Evolutionary conservation across 768 basidiomycete species (phyloP), one percentile per base, ranked within the genome.

Genomic region (Rhizopogon sp.): DNA sequence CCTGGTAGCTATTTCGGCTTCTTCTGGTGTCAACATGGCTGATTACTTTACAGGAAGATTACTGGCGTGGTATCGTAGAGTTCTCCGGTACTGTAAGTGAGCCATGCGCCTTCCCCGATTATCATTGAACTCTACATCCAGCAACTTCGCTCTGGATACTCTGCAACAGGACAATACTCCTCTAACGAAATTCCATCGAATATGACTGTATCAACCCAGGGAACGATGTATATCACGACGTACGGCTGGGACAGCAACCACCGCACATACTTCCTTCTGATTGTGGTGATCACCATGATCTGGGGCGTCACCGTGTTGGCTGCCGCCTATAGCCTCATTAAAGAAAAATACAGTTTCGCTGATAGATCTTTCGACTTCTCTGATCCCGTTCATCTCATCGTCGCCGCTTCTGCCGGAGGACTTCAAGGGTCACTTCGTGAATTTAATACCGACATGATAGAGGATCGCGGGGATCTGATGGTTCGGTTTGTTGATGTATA

Each of bases 41-140:
- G 14, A 39, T 14, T 14, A 14, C 5, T 39, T 39, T 39, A 5
- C 14, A 39, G 14, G 55, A 52, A 17, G 50, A 56, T 13, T 56
- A 56, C 43, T 56, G 55, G 55, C 55, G 55, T 11, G 55, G 55
- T 53, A 28, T 56, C 17, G 5, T 41, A 8, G 55, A 56, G 49
- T 56, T 56, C 20, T 14, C 55, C 43, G 52, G 50, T 11, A 56
- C 50, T 16, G 55, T 56, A 16, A 52, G 49, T 11, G n/a, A 37
- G 14, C 14, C 40, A n/a, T 25, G 4, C 4, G 25, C 25, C 25
- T 25, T 25, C 4, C 25, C 25, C 25, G 25, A 25, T 25, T 25
- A 25, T 25, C 5, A 46, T 39, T 49, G 29, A 49, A 20, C 16
- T 8, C 10, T 44, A 17, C 1, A 25, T 25, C 29, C 33, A 56